phyloP scores from a whole-genome alignment of 2,329 filamentous ascomycete species.

The Epichloe hybrida region DNA sequence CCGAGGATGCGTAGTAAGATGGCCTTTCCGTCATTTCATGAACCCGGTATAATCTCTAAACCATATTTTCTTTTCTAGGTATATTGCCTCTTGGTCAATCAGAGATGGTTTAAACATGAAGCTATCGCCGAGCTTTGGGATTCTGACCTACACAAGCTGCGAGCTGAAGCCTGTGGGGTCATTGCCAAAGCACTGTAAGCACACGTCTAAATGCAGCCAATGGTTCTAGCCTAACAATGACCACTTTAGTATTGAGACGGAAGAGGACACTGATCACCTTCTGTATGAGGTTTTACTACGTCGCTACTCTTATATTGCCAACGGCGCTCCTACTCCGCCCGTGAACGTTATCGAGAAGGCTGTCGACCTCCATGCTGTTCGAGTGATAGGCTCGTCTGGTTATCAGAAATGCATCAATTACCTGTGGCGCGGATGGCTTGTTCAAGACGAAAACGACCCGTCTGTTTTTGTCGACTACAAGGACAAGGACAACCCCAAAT shows the following conservation, averaged over 20 bases:
- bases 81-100: slow-evolving; percentile 63
- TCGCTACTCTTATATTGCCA: slow-evolving; percentile 68
- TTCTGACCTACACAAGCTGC: slow-evolving; percentile 64
- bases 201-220: background rate
- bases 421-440: slow-evolving; percentile 89
- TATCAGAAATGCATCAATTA: slow-evolving; percentile 93
- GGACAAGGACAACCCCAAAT: slow-evolving; percentile 63
- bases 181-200: slow-evolving; percentile 65
- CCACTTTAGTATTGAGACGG: slow-evolving; percentile 59
- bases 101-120: slow-evolving; percentile 67
- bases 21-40: background rate
- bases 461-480: slow-evolving; percentile 74
- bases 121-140: slow-evolving; percentile 80
- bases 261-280: slow-evolving; percentile 67
- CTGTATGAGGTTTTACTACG: slow-evolving; percentile 73
- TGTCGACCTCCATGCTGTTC: slow-evolving; percentile 80
- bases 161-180: slow-evolving; percentile 75
- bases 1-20: slow-evolving; percentile 54
- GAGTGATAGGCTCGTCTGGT: slow-evolving; percentile 79
- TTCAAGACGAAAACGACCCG: slow-evolving; percentile 88
- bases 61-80: slow-evolving; percentile 25
- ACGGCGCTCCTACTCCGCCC: slow-evolving; percentile 58
- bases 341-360: slow-evolving; percentile 87
- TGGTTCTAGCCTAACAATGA: background rate
- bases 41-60: too few species aligned